A percentile compares a stretch with the other conserved stretches of the same genome.
These are phyloP conservation scores for Crassisporium funariophilum DNA, from an alignment of 768 basidiomycete species.

Conservation along the genomic window DNA sequence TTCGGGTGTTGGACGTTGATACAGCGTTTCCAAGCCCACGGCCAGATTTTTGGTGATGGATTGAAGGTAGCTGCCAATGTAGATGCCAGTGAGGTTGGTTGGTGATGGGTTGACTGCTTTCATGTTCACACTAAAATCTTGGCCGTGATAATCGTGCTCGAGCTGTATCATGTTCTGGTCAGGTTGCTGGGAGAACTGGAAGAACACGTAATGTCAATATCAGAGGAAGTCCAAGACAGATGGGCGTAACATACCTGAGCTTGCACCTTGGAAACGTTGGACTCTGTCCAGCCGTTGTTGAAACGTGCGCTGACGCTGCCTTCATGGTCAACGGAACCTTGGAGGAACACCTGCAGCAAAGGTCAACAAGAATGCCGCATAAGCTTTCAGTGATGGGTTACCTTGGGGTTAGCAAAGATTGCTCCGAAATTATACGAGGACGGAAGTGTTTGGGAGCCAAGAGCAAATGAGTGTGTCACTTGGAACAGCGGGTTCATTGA, in stretches of 20 bases:
- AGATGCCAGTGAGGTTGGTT: constrained; percentile 86
- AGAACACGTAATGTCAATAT: constrained; percentile 19
- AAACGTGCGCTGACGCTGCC: constrained; percentile 86
- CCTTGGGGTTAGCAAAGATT: constrained; percentile 83
- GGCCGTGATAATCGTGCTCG: constrained; percentile 92
- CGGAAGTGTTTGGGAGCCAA: constrained; percentile 83
- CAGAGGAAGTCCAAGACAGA: constrained; percentile 1
- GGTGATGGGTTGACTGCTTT: constrained; percentile 94
- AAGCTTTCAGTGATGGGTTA: constrained; percentile 34
- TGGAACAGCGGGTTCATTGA: constrained; percentile 97
- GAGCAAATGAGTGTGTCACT: constrained; percentile 92
- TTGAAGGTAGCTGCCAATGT: constrained; percentile 89
- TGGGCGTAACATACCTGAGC: constrained; percentile 67
- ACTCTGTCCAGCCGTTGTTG: constrained; percentile 86
- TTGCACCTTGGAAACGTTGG: constrained; percentile 82
- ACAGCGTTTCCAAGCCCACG: constrained; percentile 81
- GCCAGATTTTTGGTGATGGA: constrained; percentile 91
- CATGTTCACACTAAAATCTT: constrained; percentile 81
- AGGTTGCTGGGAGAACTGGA: constrained; percentile 70
- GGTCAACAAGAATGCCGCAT: constrained; percentile 21
- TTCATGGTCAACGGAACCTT: constrained; percentile 93
- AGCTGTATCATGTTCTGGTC: constrained; percentile 92
- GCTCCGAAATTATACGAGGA: constrained; percentile 95
- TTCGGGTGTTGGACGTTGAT: constrained; percentile 76
- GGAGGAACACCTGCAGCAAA: constrained; percentile 73